Evolutionary conservation across 164 flowering plant genomes (phyloP).

Genomic region (Stephania yunnanensis): DNA sequence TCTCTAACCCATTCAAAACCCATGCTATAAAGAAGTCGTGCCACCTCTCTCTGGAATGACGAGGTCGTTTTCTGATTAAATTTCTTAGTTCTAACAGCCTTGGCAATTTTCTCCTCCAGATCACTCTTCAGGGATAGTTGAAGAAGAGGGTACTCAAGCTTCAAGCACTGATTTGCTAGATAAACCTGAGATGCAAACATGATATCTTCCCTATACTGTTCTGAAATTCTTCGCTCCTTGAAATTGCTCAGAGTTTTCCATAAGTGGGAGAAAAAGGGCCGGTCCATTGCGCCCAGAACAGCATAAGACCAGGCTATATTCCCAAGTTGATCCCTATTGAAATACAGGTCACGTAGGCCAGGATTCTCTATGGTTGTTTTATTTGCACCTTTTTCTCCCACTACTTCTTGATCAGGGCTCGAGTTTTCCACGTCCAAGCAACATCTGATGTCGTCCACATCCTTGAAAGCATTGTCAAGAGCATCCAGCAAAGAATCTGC

Average conservation of each 20-base stretch:
- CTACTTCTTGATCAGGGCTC: conserved; percentile 15
- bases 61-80: conserved; percentile 88
- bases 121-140: conserved; percentile 40
- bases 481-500: conserved; percentile 61
- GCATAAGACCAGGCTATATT: conserved; percentile 97
- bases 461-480: conserved; percentile 50
- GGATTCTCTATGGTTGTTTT: background rate
- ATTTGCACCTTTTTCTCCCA: background rate
- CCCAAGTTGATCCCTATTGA: conserved; percentile 78
- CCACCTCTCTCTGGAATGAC: conserved; percentile 90
- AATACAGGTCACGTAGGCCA: conserved; percentile 36
- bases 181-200: conserved; percentile 90
- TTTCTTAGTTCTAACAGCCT: conserved; percentile 68
- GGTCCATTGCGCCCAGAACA: conserved; percentile 72
- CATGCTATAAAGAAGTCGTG: conserved; percentile 75
- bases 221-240: conserved; percentile 69
- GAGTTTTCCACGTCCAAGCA: conserved; percentile 16
- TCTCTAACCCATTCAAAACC: conserved; percentile 90
- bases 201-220: conserved; percentile 76
- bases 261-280: conserved; percentile 57
- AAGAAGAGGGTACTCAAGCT: conserved; percentile 73
- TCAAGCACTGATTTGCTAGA: conserved; percentile 78
- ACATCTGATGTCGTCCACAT: conserved; percentile 35
- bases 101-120: conserved; percentile 59
- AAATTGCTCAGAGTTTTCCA: conserved; percentile 65